A percentile compares a stretch with the other conserved stretches of the same genome.
These are phyloP conservation scores for Prunus campanulata DNA, from an alignment of 306 rosid species.

Conservation along the genomic window DNA sequence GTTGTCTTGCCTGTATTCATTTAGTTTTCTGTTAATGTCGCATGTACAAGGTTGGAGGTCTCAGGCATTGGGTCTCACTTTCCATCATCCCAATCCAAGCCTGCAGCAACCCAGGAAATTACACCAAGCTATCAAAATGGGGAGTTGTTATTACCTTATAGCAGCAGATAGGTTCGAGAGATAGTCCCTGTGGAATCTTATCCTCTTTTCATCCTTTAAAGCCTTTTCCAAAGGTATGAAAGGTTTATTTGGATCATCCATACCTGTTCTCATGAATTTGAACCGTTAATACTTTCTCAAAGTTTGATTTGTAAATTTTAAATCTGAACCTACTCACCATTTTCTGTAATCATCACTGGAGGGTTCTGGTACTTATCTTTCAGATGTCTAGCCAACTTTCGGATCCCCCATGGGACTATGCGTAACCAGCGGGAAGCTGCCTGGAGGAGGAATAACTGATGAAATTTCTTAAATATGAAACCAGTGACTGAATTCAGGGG, in stretches of 20 bases:
- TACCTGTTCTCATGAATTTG: conserved; percentile 46
- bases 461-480: conserved; percentile 21
- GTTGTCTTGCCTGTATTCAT: conserved; percentile 59
- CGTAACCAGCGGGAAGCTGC: conserved; percentile 84
- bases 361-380: conserved; percentile 66
- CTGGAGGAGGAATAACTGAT: conserved; percentile 36
- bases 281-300: neutral
- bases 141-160: conserved; percentile 51
- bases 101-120: neutral
- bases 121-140: neutral
- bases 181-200: conserved; percentile 73
- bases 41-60: neutral
- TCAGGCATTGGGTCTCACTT: neutral
- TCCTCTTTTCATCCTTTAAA: conserved; percentile 74
- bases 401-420: conserved; percentile 93
- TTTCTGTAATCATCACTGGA: conserved; percentile 73
- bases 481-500: conserved; percentile 11
- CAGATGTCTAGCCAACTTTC: conserved; percentile 61
- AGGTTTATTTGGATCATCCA: conserved; percentile 72
- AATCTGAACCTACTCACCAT: conserved; percentile 48
- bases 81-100: neutral
- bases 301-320: neutral
- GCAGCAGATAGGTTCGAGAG: conserved; percentile 90
- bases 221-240: conserved; percentile 49
- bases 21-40: conserved; percentile 15